These are phyloP conservation scores for Chalaropsis ovoidea DNA, from an alignment of 2,329 filamentous ascomycete species.

Conservation along the genomic window DNA sequence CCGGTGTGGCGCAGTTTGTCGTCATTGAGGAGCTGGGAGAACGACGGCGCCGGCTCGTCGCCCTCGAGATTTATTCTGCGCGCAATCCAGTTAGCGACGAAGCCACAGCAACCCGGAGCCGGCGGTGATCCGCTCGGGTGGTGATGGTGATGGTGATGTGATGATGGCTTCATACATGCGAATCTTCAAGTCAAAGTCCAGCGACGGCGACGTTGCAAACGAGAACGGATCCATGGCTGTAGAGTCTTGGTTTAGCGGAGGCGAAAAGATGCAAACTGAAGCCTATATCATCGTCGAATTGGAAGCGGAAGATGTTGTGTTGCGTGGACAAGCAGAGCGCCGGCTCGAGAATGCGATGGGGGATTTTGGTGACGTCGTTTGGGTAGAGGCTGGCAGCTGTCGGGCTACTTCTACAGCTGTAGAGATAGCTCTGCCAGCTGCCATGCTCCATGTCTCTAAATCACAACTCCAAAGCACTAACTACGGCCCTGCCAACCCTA, in stretches of 20 bases:
- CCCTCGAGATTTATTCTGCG: conserved; percentile 41
- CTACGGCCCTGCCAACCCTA: background rate
- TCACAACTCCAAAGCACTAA: background rate
- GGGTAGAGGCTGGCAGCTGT: background rate
- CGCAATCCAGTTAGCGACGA: conserved; percentile 2
- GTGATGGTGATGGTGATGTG: background rate
- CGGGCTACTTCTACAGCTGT: background rate
- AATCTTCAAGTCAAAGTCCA: conserved; percentile 62
- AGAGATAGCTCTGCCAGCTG: background rate
- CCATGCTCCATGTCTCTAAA: accelerated
- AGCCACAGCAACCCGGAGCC: background rate
- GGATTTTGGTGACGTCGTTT: conserved; percentile 19
- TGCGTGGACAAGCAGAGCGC: background rate
- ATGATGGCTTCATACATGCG: conserved; percentile 44
- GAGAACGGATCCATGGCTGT: conserved; percentile 83
- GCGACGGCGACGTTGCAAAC: conserved; percentile 78
- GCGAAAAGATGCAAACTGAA: background rate
- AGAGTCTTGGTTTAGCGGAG: background rate
- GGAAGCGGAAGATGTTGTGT: background rate
- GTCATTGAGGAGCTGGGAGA: conserved; percentile 63
- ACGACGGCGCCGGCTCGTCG: conserved; percentile 36
- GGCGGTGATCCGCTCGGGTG: background rate
- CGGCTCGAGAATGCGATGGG: background rate
- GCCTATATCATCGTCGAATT: background rate
- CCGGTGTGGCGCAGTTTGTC: conserved; percentile 78